Conservation (phyloP, 2,329 filamentous ascomycete species). For the Aureobasidium sp. region DNA sequence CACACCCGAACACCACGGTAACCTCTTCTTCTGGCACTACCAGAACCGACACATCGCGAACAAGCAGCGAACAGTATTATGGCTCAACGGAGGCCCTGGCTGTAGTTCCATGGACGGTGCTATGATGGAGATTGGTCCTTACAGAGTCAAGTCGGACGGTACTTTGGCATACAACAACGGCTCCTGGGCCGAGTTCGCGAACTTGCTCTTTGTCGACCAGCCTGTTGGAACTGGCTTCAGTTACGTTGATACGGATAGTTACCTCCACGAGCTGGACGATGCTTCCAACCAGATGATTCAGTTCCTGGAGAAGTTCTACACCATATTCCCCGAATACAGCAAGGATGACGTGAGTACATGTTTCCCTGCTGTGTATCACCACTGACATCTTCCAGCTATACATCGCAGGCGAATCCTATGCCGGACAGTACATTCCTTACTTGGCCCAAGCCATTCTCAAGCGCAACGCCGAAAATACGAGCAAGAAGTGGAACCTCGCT, state of each 20-base stretch:
- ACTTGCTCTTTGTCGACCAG: constrained; percentile 93
- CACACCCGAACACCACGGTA: constrained; percentile 75
- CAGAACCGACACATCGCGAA: constrained; percentile 94
- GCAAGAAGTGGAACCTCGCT: constrained; percentile 65
- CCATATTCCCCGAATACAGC: constrained; percentile 83
- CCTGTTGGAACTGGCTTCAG: constrained; percentile 95
- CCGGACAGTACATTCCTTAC: constrained; percentile 93
- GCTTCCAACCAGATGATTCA: constrained; percentile 84
- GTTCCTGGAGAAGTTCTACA: constrained; percentile 90
- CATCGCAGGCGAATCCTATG: constrained; percentile 90
- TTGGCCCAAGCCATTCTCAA: constrained; percentile 87
- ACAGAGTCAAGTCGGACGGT: constrained; percentile 68
- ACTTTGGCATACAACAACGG: constrained; percentile 77
- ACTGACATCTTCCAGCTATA: constrained; percentile 60
- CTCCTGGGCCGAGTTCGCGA: constrained; percentile 98
- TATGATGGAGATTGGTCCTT: constrained; percentile 93
- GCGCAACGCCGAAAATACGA: constrained; percentile 58
- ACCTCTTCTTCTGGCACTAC: constrained; percentile 98
- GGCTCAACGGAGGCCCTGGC: constrained; percentile 94
- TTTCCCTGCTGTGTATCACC: neutral
- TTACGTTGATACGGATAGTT: constrained; percentile 86
- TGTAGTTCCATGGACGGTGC: constrained; percentile 97
- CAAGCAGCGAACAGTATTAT: constrained; percentile 82
- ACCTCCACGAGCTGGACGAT: constrained; percentile 72
- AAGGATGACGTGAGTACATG: constrained; percentile 70